Evolutionary conservation across 192 early-diverging fungal genomes (phyloP).

Genomic region (Coemansia nantahalensis): DNA sequence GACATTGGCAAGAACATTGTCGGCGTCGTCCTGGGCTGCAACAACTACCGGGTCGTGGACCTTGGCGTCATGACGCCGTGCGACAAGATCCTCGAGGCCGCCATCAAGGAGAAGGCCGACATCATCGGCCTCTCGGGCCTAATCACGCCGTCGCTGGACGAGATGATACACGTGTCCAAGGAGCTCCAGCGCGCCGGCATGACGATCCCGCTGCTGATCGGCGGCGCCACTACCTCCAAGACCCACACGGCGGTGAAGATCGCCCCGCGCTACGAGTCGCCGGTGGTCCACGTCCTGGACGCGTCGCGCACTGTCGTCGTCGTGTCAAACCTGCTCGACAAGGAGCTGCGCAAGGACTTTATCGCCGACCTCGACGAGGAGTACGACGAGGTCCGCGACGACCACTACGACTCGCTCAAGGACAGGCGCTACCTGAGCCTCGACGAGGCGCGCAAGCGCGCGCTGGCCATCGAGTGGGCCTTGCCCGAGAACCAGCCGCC

Average conservation of each 20-base stretch:
- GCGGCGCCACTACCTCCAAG: conserved; percentile 94
- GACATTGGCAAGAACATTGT: conserved; percentile 99
- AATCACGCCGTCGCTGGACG: conserved; percentile 94
- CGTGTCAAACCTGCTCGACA: conserved; percentile 82
- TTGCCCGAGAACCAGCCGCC: conserved; percentile 59
- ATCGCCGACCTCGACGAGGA: conserved; percentile 86
- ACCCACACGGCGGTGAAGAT: conserved; percentile 98
- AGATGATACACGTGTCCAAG: conserved; percentile 95
- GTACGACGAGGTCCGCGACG: conserved; percentile 91
- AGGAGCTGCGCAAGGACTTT: conserved; percentile 77
- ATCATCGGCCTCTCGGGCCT: conserved; percentile 91
- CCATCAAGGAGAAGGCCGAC: conserved; percentile 86
- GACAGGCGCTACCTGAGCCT: conserved; percentile 76
- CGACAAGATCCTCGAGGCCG: conserved; percentile 88
- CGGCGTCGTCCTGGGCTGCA: conserved; percentile 95
- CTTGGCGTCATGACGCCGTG: conserved; percentile 94
- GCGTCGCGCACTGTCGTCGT: conserved; percentile 91
- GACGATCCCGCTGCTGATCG: conserved; percentile 88
- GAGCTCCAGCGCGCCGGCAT: conserved; percentile 86
- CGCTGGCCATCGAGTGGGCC: conserved; percentile 69
- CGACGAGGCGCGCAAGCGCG: conserved; percentile 65
- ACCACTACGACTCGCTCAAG: conserved; percentile 90
- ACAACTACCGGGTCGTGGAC: conserved; percentile 94
- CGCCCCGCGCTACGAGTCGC: conserved; percentile 77
- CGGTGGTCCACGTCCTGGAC: conserved; percentile 86